phyloP scores from a whole-genome alignment of 2,329 filamentous ascomycete species.

The Diaporthe ampelina region DNA sequence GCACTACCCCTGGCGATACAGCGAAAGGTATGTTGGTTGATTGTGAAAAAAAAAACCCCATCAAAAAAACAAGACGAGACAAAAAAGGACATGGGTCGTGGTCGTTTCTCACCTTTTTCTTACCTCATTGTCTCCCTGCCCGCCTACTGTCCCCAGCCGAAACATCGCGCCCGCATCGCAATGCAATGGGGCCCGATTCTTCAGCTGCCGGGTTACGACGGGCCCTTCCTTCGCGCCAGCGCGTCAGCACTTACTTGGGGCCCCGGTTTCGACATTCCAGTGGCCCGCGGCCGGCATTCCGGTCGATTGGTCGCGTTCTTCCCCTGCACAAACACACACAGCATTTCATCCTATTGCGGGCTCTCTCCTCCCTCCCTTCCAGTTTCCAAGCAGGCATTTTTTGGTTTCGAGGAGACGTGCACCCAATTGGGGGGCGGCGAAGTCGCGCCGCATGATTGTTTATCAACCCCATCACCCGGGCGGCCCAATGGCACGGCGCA shows the following conservation, averaged over 20 bases:
- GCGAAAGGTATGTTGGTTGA: slow-evolving; percentile 60
- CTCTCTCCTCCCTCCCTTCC: background rate
- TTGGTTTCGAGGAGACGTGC: slow-evolving; percentile 8
- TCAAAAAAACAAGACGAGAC: background rate
- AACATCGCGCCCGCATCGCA: background rate
- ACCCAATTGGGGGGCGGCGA: slow-evolving; percentile 26
- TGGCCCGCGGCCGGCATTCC: slow-evolving; percentile 15
- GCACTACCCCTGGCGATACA: slow-evolving; percentile 63
- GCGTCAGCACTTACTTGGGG: slow-evolving; percentile 5
- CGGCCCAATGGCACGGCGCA: slow-evolving; percentile 25
- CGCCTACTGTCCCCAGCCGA: slow-evolving; percentile 2
- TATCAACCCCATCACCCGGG: slow-evolving; percentile 25
- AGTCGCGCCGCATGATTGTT: slow-evolving; percentile 33
- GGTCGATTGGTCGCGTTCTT: background rate
- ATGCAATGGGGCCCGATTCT: background rate
- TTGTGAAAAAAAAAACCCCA: background rate
- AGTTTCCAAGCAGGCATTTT: background rate
- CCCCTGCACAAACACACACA: background rate
- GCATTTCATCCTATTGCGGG: background rate
- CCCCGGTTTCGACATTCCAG: slow-evolving; percentile 11
- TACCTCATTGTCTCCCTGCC: background rate
- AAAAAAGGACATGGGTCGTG: slow-evolving; percentile 1
- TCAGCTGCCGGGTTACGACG: slow-evolving; percentile 22
- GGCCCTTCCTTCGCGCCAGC: slow-evolving; percentile 21
- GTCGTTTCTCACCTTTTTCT: slow-evolving; percentile 10